Evolutionary conservation across 2,329 filamentous ascomycete genomes (phyloP), one percentile per base, ranked within the genome.

Genomic region (Monosporascus sp.): DNA sequence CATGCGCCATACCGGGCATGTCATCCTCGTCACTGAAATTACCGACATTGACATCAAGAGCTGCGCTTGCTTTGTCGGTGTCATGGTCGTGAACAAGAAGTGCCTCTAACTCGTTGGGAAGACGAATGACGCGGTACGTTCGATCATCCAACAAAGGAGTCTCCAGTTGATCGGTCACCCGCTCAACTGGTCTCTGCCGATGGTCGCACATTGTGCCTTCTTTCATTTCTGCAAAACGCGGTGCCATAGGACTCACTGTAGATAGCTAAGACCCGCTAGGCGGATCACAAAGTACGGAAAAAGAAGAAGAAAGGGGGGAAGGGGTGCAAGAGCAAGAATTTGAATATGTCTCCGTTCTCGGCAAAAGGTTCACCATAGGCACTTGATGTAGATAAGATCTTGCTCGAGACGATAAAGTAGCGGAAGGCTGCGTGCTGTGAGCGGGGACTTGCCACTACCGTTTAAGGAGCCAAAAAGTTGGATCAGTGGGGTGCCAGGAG

Each of bases 11-110:
- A 55, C 94, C 91, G 15, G 90, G 92, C 83, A 97, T 91, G 63
- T 91, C 89, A 60, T 88, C 83, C 60, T 89, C 85, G 67, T 99
- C 94, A 67, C 89, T 95, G 75, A 97, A 97, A 72, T 90, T 95
- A 57, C 94, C 94, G 37, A 97, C 93, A 70, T 96, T 92, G 67
- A 97, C 92, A 69, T 97, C 94, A 67, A 97, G 85, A 49, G 93
- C 89, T 9, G 93, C 94, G 65, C 91, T 96, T 59, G 94, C 92
- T 79, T 97, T 97, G 77, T 99, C 94, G 7, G 94, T 96, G 57
- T 95, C 87, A 1, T 89, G 83, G 73, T 99, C 94, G 69, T 97
- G 93, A 52, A 97, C 94, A 49, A 99, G 76, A 18, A 99, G 78
- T 7, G 86, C 93, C 76, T 99, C 93, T 17, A 99, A 82, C 70